Evolutionary conservation across 106 monocot genomes (phyloP), one percentile per base, ranked within the genome.

Genomic region (Allium cepa): DNA sequence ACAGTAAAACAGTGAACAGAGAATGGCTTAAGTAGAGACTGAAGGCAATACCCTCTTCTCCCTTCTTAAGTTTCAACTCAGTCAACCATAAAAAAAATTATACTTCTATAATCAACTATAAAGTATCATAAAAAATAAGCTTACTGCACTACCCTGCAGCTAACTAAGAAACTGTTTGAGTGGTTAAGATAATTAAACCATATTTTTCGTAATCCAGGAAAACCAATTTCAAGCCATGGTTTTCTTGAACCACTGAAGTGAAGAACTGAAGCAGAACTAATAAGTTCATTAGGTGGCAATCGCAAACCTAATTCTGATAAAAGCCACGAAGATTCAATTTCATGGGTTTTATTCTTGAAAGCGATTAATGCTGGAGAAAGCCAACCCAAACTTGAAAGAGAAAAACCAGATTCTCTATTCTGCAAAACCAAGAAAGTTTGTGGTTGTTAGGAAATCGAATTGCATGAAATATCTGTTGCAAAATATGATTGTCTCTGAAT

Each of bases 21-120:
- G 50, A 3, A 16, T 22, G 64, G 68, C 45, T 56, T 69, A 71
- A 79, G 84, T 71, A 84, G 78, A 79, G 84, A 76, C 88, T 84
- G 88, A 70, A 81, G 84, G 78, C 75, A 69, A 60, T 58, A 74
- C 88, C 83, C 51, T 63, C 83, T 88, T 88, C 88, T 62, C 88
- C 70, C 88, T 84, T 75, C 88, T 80, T 72, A 78, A 67, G 17
- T 10, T 56, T 66, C 58, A 46, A 27, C 75, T 75, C 80, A 67
- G 65, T 71, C 60, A 46, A 59, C 49, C 14, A 66, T 50, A 68
- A 58, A 67, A 73, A 47, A 47, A 56, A 56, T 66, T 46, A 70
- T 22, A 22, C 36, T 36, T 36, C 36, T 36, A 36, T 36, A 36
- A 36, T 36, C 36, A 36, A 36, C 36, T 36, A 36, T 36, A 36